Conservation (phyloP, 495 filamentous ascomycete species). For the Lasiosphaeria ovina region DNA sequence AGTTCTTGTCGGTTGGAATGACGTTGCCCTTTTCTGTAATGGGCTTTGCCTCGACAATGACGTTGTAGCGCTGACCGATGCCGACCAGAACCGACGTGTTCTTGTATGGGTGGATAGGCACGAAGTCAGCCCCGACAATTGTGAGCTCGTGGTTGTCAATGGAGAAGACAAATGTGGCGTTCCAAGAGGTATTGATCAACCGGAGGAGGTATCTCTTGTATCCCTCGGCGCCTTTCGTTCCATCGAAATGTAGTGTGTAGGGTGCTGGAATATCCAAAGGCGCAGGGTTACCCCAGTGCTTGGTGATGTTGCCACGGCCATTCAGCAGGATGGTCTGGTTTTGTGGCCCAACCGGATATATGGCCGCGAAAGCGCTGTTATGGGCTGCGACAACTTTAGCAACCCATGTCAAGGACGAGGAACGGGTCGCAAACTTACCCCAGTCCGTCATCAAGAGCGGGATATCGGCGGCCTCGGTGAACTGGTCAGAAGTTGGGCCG, state of each 20-base stretch:
- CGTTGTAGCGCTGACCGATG: constrained; percentile 66
- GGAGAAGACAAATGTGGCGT: constrained; percentile 26
- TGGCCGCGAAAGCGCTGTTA: constrained; percentile 10
- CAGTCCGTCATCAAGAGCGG: constrained; percentile 30
- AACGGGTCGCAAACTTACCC: constrained; percentile 15
- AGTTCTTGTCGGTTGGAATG: constrained; percentile 38
- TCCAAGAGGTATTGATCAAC: constrained; percentile 48
- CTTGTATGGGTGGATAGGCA: constrained; percentile 46
- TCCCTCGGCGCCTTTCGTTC: constrained; percentile 11
- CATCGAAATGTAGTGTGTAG: constrained; percentile 10
- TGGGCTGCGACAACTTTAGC: constrained; percentile 10
- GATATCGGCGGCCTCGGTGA: constrained; percentile 36
- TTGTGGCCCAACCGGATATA: not conserved
- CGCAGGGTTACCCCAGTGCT: constrained; percentile 1
- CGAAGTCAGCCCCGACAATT: constrained; percentile 47
- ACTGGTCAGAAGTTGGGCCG: constrained; percentile 46
- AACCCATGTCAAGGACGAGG: constrained; percentile 5
- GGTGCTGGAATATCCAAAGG: constrained; percentile 2
- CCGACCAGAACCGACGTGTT: constrained; percentile 44
- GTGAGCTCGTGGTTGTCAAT: constrained; percentile 51
- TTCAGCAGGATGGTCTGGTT: constrained; percentile 30
- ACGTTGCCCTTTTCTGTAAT: constrained; percentile 50
- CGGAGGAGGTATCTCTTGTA: constrained; percentile 46
- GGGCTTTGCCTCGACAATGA: constrained; percentile 60
- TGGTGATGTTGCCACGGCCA: constrained; percentile 33